Base-by-base conservation (phyloP, 2,329 filamentous ascomycete genomes). In the Fusarium sp. region DNA sequence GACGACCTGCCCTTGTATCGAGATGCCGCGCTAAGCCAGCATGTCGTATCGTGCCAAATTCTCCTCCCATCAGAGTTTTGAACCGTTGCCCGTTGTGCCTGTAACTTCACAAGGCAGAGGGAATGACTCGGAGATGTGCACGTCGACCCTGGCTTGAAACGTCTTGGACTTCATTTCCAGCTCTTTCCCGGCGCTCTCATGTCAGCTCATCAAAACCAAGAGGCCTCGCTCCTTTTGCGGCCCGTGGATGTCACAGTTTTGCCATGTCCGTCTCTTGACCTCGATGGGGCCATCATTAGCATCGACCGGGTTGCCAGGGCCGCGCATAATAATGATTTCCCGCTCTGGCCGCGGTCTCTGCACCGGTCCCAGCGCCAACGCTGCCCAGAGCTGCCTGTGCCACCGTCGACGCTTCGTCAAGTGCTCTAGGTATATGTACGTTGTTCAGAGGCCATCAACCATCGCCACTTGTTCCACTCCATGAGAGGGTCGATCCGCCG, bases 321-420 rank as follows among this genome's bases (percentile, higher is more conserved):
- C 47, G 38, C 50, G 67, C 63, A 69, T 69, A 70, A 77, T 59
- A 47, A 59, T 69, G 70, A 69, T 63, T 77, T 70, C 65, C 74
- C 65, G 63, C 65, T 57, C 66, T 73, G 68, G 67, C 65, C 72
- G 67, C 67, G 65, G 63, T 70, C 47, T 56, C 40, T 74, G 58
- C 59, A 63, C 52, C 64, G 52, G 70, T 62, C 59, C 72, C 65
- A 56, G 68, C 68, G 66, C 56, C 68, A 66, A 64, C 54, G 47
- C 54, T 47, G 57, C 63, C 47, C 57, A 75, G 25, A 31, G 62
- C 38, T 65, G 57, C 45, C 35, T 66, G 59, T 25, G 63, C 64
- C 58, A 54, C 63, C 58, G 64, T 47, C 57, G 35, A 45, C 47
- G 22, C 62, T 63, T 50, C 22, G 22, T 40, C 50, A 29, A 31